Evolutionary conservation across 192 early-diverging fungal species (phyloP).

Genomic region (Spizellomyces sp.): DNA sequence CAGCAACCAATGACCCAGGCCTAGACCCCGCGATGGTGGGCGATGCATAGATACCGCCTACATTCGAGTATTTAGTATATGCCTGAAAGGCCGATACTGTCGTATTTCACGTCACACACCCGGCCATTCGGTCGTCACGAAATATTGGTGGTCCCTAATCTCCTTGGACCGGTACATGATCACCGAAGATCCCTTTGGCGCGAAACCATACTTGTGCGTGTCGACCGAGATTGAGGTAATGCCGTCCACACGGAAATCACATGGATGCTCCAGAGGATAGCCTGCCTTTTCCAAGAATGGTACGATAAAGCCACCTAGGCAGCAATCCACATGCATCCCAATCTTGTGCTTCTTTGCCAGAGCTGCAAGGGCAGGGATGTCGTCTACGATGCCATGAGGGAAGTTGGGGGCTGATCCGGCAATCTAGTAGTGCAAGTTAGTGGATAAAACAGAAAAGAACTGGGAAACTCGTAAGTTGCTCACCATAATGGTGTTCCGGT

Average conservation of each 20-base stretch:
- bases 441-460: background rate
- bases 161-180: slow-evolving; percentile 85
- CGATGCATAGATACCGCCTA: slow-evolving; percentile 86
- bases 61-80: slow-evolving; percentile 31
- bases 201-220: slow-evolving; percentile 99
- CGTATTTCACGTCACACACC: slow-evolving; percentile 33
- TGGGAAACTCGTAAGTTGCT: background rate
- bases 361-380: slow-evolving; percentile 75
- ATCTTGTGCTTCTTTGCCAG: slow-evolving; percentile 81
- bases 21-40: slow-evolving; percentile 89
- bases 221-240: slow-evolving; percentile 96
- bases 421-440: slow-evolving; percentile 44
- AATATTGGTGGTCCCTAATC: slow-evolving; percentile 91
- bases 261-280: slow-evolving; percentile 71
- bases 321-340: slow-evolving; percentile 94
- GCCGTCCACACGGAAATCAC: slow-evolving; percentile 89
- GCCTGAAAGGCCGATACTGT: background rate
- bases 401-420: slow-evolving; percentile 91
- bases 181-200: slow-evolving; percentile 95
- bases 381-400: slow-evolving; percentile 93
- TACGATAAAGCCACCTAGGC: slow-evolving; percentile 93
- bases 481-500: slow-evolving; percentile 87
- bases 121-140: slow-evolving; percentile 86
- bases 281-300: slow-evolving; percentile 94
- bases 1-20: slow-evolving; percentile 91